These are phyloP conservation scores for Chaetomium sp. DNA, from an alignment of 2,329 filamentous ascomycete genomes.

Conservation along the genomic window DNA sequence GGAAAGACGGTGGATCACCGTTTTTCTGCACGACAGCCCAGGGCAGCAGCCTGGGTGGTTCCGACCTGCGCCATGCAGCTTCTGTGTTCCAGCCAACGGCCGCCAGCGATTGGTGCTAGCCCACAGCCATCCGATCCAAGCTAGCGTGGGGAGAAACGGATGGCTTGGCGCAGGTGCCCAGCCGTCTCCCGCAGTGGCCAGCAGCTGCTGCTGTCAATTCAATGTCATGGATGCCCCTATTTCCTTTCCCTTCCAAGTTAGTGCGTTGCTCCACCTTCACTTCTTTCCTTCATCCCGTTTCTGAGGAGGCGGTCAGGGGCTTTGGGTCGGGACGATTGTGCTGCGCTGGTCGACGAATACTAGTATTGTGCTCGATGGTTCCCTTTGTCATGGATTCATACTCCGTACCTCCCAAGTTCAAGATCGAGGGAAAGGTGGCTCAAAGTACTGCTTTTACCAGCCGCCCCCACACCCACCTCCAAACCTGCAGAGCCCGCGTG, in stretches of 20 bases:
- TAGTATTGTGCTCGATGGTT: slow-evolving; percentile 28
- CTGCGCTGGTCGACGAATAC: neutral
- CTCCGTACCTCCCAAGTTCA: too few relatives aligned
- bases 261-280: neutral
- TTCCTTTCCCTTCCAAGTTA: slow-evolving; percentile 4
- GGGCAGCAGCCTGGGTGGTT: neutral
- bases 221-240: slow-evolving; percentile 14
- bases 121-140: neutral
- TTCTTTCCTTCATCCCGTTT: slow-evolving; percentile 1
- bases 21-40: slow-evolving; percentile 20
- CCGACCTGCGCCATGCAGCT: neutral
- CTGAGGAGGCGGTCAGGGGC: slow-evolving; percentile 10
- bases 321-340: slow-evolving; percentile 25
- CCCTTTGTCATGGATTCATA: slow-evolving; percentile 14
- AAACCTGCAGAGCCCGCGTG: neutral
- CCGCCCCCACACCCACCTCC: neutral
- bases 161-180: slow-evolving; percentile 14
- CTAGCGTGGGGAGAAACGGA: slow-evolving; percentile 5
- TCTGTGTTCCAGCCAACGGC: slow-evolving; percentile 10
- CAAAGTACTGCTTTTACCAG: slow-evolving; percentile 8
- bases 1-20: slow-evolving; percentile 22
- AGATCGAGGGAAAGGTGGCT: neutral
- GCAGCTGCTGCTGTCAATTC: slow-evolving; percentile 14
- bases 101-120: slow-evolving; percentile 11
- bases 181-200: neutral